Percentiles rank a stretch among this genome's conserved stretches.
phyloP scores from a whole-genome alignment of 2,329 filamentous ascomycete genomes.

The Exophiala dermatitidis region DNA sequence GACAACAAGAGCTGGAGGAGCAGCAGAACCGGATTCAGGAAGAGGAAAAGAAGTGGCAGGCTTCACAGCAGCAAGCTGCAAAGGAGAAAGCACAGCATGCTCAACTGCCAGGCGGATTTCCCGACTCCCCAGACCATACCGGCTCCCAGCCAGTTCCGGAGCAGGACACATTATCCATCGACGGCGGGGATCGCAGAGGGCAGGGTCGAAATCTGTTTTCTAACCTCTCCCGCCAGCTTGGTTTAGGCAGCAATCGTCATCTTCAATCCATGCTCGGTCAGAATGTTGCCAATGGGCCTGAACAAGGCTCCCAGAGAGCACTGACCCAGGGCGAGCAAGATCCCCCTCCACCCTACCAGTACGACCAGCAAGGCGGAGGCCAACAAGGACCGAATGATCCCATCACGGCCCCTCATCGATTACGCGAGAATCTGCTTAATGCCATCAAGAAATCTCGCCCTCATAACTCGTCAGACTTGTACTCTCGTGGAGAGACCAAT shows the following conservation, averaged over 20 bases:
- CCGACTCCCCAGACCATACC: conserved; percentile 49
- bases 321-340: conserved; percentile 22
- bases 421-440: conserved; percentile 53
- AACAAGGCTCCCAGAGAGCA: background rate
- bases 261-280: conserved; percentile 31
- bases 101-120: conserved; percentile 67
- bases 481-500: conserved; percentile 62
- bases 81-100: conserved; percentile 32
- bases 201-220: conserved; percentile 58
- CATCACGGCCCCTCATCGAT: conserved; percentile 39
- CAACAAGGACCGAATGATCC: conserved; percentile 21
- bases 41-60: conserved; percentile 47
- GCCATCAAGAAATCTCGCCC: conserved; percentile 72
- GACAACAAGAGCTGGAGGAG: conserved; percentile 64
- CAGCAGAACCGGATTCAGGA: conserved; percentile 64
- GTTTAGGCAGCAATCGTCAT: conserved; percentile 44
- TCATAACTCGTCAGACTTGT: conserved; percentile 66
- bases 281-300: conserved; percentile 11
- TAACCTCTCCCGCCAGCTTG: conserved; percentile 59
- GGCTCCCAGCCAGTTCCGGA: conserved; percentile 30
- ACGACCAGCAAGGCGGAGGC: conserved; percentile 27
- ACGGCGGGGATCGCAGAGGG: conserved; percentile 34
- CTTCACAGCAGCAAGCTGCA: conserved; percentile 32
- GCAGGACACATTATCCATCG: conserved; percentile 9
- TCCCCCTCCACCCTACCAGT: conserved; percentile 38